phyloP scores from a whole-genome alignment of 257 asterid genomes.

The Apocynum venetum region DNA sequence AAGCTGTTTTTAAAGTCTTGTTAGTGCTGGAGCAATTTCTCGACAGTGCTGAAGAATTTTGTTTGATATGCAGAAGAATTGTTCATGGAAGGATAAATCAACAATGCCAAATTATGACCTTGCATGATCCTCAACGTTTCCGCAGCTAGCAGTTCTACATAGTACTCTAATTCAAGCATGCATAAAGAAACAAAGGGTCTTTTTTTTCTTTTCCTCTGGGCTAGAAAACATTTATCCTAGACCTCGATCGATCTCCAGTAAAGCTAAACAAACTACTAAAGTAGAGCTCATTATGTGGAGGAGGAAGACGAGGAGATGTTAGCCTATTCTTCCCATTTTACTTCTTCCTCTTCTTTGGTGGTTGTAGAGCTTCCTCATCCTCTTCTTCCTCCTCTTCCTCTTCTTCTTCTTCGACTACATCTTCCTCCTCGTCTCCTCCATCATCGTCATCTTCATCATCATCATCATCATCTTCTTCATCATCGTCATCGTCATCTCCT shows the following conservation, averaged over 20 bases:
- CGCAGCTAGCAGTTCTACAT: not conserved
- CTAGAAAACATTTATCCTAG: conserved; percentile 12
- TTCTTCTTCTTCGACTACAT: conserved; percentile 10
- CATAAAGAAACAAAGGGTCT: not conserved
- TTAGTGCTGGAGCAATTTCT: no score
- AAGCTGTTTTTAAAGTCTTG: not conserved
- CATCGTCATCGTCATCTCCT: not conserved
- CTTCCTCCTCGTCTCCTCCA: conserved; percentile 13
- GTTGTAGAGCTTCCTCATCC: conserved; percentile 26
- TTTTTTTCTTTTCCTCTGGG: not conserved
- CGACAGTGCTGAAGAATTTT: not conserved
- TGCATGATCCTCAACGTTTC: not conserved
- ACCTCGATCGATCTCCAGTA: not conserved
- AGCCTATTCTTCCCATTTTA: conserved; percentile 10
- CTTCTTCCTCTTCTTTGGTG: conserved; percentile 30
- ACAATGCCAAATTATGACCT: conserved; percentile 1
- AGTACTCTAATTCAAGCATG: conserved; percentile 1
- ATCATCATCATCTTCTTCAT: conserved; percentile 18
- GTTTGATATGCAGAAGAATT: no score
- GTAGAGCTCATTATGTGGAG: not conserved
- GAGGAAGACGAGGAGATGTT: not conserved
- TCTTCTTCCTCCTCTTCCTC: conserved; percentile 17
- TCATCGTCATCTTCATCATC: conserved; percentile 26
- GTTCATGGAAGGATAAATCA: not conserved
- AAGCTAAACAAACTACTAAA: not conserved